Evolutionary conservation across 352 stramenopile species (phyloP).

Genomic region (Phytophthora megakarya): DNA sequence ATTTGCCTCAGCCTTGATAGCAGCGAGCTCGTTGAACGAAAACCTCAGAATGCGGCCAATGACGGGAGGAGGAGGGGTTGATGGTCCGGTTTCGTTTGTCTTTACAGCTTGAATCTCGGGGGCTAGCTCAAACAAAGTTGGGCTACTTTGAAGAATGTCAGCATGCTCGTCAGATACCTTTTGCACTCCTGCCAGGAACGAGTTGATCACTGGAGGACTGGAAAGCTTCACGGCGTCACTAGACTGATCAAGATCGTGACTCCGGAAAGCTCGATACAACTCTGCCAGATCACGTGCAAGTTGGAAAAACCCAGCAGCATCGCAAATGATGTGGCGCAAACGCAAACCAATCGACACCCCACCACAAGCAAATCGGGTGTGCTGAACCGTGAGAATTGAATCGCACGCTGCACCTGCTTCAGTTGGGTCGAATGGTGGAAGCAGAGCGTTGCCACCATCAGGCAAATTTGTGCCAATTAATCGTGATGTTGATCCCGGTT

Average conservation of each 20-base stretch:
- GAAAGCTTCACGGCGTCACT: not conserved
- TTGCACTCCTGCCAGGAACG: conserved; percentile 7
- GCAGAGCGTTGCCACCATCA: conserved; percentile 20
- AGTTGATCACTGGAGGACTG: conserved; percentile 17
- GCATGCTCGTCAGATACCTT: conserved; percentile 2
- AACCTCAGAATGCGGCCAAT: conserved; percentile 21
- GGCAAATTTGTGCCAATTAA: conserved; percentile 23
- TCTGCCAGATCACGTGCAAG: not conserved
- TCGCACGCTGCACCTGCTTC: conserved; percentile 14
- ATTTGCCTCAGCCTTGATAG: conserved; percentile 13
- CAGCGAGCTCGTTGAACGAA: conserved; percentile 13
- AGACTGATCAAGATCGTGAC: not conserved
- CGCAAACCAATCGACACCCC: conserved; percentile 25
- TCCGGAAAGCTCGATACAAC: not conserved
- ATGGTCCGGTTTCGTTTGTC: not conserved
- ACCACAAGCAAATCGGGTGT: conserved; percentile 28
- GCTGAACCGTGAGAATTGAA: conserved; percentile 31
- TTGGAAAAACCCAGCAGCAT: conserved; percentile 15
- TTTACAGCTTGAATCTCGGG: not conserved
- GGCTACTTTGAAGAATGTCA: not conserved
- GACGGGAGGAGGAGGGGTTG: not conserved
- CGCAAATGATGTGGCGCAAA: conserved; percentile 32
- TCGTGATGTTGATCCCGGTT: conserved; percentile 25
- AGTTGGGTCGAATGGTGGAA: conserved; percentile 32
- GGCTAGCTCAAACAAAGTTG: conserved; percentile 19